A percentile compares a stretch with the other conserved stretches of the same genome.
Conservation (phyloP, 441 rosid species). For the Euphorbia celastroides region DNA sequence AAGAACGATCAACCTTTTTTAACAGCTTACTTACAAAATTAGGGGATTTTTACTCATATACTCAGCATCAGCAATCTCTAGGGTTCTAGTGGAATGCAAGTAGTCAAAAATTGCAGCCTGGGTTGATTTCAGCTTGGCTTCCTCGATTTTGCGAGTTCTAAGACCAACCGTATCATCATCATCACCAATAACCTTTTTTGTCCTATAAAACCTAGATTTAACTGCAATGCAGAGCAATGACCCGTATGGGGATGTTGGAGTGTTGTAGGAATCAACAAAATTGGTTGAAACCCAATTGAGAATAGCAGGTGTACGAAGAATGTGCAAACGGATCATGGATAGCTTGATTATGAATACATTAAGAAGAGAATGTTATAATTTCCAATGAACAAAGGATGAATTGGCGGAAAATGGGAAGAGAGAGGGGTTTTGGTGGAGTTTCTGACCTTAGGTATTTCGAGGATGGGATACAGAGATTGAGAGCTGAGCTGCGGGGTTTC, state of each 20-base stretch:
- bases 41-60: conserved; percentile 60
- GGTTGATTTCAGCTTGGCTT: conserved; percentile 33
- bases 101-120: conserved; percentile 65
- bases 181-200: conserved; percentile 18
- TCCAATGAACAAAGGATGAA: too few species aligned
- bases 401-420: too few species aligned
- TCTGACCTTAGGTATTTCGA: too few species aligned
- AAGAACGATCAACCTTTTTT: conserved; percentile 23
- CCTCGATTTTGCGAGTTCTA: conserved; percentile 23
- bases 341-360: not conserved
- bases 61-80: conserved; percentile 59
- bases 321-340: conserved; percentile 36
- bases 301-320: conserved; percentile 28
- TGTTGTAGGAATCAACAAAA: conserved; percentile 25
- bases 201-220: conserved; percentile 42
- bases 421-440: too few species aligned
- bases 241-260: conserved; percentile 21
- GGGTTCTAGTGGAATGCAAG: conserved; percentile 55
- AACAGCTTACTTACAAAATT: conserved; percentile 42
- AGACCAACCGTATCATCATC: conserved; percentile 13
- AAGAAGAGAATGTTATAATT: not conserved
- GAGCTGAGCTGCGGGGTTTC: too few species aligned
- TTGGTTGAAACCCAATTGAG: conserved; percentile 38
- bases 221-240: conserved; percentile 20
- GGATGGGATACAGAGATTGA: too few species aligned